Percentiles rank a stretch among this genome's conserved stretches.
Evolutionary conservation across 192 early-diverging fungal species (phyloP).

Genomic region (Coemansia sp.): DNA sequence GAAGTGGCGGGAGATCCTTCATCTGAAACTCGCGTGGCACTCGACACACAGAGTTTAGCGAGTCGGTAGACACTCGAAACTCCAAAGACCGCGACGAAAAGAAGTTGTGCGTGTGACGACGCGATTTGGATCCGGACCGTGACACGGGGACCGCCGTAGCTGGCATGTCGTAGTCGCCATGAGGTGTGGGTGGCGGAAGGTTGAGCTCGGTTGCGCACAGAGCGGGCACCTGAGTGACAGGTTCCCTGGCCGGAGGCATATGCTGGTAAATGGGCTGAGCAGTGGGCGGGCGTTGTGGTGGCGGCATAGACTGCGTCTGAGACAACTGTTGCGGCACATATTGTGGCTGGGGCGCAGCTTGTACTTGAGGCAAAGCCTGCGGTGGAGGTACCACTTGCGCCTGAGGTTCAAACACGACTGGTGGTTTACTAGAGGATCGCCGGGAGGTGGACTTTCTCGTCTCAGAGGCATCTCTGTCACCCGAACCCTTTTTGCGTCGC

Average conservation of each 20-base stretch:
- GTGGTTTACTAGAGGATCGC: constrained; percentile 8
- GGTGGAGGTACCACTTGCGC: background rate
- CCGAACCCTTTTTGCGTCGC: constrained; percentile 19
- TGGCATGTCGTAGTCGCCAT: background rate
- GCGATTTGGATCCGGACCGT: constrained; percentile 25
- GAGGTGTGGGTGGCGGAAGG: constrained; percentile 30
- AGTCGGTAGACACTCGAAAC: constrained; percentile 30
- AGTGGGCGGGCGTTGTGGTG: background rate
- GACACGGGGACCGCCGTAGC: background rate
- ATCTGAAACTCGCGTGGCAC: constrained; percentile 47
- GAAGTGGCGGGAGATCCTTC: constrained; percentile 56
- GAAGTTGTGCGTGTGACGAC: constrained; percentile 55
- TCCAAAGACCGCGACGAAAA: constrained; percentile 21
- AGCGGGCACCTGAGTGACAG: constrained; percentile 3
- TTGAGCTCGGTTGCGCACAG: constrained; percentile 21
- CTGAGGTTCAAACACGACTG: constrained; percentile 11
- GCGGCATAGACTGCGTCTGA: background rate
- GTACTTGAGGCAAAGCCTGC: background rate
- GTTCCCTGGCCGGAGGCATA: background rate
- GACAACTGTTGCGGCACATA: background rate
- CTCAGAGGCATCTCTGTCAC: background rate
- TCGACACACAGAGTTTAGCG: constrained; percentile 21
- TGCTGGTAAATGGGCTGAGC: background rate
- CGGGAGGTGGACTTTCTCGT: background rate
- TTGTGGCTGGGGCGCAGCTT: background rate